Conservation (phyloP, 805 yeast genomes). For the Barnettozyma siamensis region DNA sequence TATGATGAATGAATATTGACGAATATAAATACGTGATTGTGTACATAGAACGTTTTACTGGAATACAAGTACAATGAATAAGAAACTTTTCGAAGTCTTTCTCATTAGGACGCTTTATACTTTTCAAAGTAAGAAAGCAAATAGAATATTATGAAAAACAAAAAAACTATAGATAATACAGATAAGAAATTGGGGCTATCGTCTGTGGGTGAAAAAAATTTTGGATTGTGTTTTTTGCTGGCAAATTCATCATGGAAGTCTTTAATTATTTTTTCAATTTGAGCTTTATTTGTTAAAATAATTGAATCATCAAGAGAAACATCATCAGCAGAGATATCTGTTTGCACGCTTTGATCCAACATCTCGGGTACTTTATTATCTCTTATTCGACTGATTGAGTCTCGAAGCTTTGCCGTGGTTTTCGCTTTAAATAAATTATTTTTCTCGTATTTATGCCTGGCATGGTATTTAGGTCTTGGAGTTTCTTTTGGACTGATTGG, state of each 20-base stretch:
- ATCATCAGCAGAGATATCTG: not conserved
- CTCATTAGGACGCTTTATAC: not conserved
- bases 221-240: not conserved
- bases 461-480: not conserved
- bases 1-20: constrained; percentile 50
- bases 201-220: not conserved
- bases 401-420: not conserved
- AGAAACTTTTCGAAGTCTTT: too few relatives aligned
- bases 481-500: not conserved
- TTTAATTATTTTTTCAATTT: not conserved
- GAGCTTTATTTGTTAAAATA: not conserved
- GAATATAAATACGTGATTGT: not conserved
- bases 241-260: not conserved
- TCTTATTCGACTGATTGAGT: not conserved
- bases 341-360: constrained; percentile 6
- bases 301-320: not conserved
- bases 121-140: not conserved
- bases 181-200: constrained; percentile 1
- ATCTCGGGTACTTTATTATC: not conserved
- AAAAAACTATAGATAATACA: constrained; percentile 1
- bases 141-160: not conserved
- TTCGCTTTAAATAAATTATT: not conserved
- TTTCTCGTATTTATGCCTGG: not conserved
- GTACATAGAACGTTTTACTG: not conserved
- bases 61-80: too few relatives aligned